Evolutionary conservation across 768 basidiomycete genomes (phyloP), one percentile per base, ranked within the genome.

Genomic region (Candolleomyces efflorescens): DNA sequence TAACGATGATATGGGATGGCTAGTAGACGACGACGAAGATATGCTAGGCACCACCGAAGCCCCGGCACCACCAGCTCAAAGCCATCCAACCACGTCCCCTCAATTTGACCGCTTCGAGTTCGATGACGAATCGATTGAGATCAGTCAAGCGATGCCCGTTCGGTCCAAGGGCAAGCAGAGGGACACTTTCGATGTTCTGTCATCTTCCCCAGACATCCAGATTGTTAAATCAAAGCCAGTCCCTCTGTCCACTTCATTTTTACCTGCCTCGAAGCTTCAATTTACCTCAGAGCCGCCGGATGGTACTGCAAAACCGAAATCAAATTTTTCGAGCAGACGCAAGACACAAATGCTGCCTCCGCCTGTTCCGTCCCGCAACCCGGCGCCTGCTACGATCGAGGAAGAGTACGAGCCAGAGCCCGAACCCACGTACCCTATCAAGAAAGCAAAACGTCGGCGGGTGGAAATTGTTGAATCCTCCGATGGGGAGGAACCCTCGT

Each of bases 1-100:
- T 13, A 59, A 54, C 17, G 67, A 76, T 49, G 77, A 77, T 62
- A 84, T 89, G 71, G 78, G 82, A 2, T 89, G 86, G 87, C 71
- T 90, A 20, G 67, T 89, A 10, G 85, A 81, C 23, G 85, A 84
- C 56, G 85, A 87, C 53, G 86, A 86, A 53, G 83, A 87, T 59
- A 80, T 85, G 46, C 75, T 74, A 10, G 73, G 76, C 1, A 23
- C 12, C 36, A 54, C 26, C 15, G 26, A 26, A 36, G 23, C 54
- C 53, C 18, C 18, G 7, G 32, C 11, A 5, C 32, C 32, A 11
- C 32, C 32, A 32, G 32, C 11, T 32, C 12, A 20, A 24, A 18
- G 5, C 9, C 38, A 15, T 27, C 46, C 39, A 32, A 24, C 20
- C n/a, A 12, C 44, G 20, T 48, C 55, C 38, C 55, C 60, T 58